A percentile compares a stretch with the other conserved stretches of the same genome.
Evolutionary conservation across 1,284 basidiomycete species (phyloP).

Genomic region (Tilletiopsis washingtonensis): DNA sequence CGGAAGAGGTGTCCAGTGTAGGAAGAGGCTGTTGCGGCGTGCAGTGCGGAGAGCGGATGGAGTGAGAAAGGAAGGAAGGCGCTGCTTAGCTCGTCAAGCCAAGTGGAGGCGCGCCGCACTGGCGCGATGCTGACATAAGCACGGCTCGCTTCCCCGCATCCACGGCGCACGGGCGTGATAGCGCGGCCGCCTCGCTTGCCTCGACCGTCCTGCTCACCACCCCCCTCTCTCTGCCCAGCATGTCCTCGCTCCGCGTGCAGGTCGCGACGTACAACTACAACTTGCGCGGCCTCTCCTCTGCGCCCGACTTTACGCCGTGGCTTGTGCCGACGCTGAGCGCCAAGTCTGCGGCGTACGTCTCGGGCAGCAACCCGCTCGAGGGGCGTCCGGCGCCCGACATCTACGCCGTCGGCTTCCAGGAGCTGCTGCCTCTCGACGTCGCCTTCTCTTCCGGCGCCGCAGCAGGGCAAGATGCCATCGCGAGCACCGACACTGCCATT

Average conservation of each 20-base stretch:
- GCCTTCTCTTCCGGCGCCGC: constrained; percentile 50
- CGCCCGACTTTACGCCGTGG: constrained; percentile 42
- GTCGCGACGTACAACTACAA: constrained; percentile 80
- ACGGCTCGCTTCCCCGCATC: no score
- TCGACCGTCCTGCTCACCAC: no score
- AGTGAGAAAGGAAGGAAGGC: no score
- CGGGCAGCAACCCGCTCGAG: constrained; percentile 13
- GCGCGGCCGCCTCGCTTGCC: no score
- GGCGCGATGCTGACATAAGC: no score
- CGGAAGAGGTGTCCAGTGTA: no score
- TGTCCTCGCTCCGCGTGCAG: constrained; percentile 56
- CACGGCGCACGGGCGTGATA: no score
- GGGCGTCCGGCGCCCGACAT: constrained; percentile 55
- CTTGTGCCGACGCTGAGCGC: constrained; percentile 37
- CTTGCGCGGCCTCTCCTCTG: constrained; percentile 57
- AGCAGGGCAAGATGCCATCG: constrained; percentile 61
- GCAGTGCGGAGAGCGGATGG: no score
- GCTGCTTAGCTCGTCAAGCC: no score
- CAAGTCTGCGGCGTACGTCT: constrained; percentile 21
- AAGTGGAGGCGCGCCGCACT: no score
- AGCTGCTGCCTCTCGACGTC: constrained; percentile 64
- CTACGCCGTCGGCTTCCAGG: constrained; percentile 80
- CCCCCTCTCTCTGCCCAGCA: no score
- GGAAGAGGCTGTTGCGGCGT: no score
- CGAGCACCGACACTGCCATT: constrained; percentile 55